Evolutionary conservation across 352 stramenopile species (phyloP).

Genomic region (Pythium scleroteichum): DNA sequence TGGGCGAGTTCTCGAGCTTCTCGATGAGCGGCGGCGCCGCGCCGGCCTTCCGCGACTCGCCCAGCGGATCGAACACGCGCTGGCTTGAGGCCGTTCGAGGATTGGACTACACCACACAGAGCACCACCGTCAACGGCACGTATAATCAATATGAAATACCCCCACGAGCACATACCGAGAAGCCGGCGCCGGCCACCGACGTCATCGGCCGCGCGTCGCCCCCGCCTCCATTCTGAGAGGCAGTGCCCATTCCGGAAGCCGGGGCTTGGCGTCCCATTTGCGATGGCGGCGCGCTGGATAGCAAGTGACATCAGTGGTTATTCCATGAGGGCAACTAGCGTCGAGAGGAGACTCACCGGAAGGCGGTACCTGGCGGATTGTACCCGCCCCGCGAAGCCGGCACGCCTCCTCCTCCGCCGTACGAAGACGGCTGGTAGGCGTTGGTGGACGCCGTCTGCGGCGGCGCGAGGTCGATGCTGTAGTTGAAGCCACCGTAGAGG

Average conservation of each 20-base stretch:
- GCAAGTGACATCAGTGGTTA: not conserved
- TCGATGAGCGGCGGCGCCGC: conserved; percentile 84
- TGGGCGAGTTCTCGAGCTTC: conserved; percentile 91
- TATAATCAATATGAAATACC: no score
- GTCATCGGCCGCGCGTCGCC: conserved; percentile 91
- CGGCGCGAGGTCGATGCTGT: conserved; percentile 79
- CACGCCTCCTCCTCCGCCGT: conserved; percentile 42
- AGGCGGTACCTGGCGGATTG: conserved; percentile 70
- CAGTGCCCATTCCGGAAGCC: conserved; percentile 65
- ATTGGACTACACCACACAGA: conserved; percentile 54
- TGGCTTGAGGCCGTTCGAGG: conserved; percentile 68
- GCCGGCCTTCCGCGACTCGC: conserved; percentile 77
- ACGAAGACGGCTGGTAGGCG: conserved; percentile 59
- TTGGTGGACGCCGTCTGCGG: conserved; percentile 65
- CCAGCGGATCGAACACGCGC: conserved; percentile 90
- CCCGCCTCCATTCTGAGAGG: conserved; percentile 36
- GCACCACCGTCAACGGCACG: no score
- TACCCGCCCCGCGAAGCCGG: conserved; percentile 58
- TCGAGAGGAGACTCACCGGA: conserved; percentile 44
- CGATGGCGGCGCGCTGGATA: conserved; percentile 52
- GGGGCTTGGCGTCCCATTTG: conserved; percentile 76
- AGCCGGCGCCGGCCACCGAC: conserved; percentile 91
- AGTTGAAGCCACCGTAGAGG: conserved; percentile 91
- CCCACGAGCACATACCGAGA: conserved; percentile 51
- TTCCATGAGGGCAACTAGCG: not conserved